A percentile compares a stretch with the other conserved stretches of the same genome.
phyloP scores from a whole-genome alignment of 441 rosid species.

The Gossypium armourianum region DNA sequence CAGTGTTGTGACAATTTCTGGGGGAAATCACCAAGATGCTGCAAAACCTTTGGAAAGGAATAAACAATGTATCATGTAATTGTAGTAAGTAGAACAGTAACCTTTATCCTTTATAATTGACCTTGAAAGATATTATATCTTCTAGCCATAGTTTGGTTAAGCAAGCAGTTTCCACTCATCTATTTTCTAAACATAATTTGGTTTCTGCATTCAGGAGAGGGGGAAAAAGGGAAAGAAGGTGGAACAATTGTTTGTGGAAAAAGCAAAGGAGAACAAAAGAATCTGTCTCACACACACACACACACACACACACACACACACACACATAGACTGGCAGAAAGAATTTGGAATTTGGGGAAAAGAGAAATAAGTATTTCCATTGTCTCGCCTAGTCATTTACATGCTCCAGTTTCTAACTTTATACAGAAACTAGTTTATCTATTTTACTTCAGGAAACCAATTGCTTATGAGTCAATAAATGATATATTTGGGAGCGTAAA shows the following conservation, averaged over 20 bases:
- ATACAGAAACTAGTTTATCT: background rate
- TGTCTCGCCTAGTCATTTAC: background rate
- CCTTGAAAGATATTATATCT: background rate
- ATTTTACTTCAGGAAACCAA: background rate
- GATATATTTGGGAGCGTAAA: background rate
- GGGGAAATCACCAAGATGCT: conserved; percentile 98
- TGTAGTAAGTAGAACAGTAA: background rate
- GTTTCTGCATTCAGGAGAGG: background rate
- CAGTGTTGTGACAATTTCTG: conserved; percentile 96
- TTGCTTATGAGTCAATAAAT: background rate
- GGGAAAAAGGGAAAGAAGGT: background rate
- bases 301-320: background rate
- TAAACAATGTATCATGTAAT: conserved; percentile 13
- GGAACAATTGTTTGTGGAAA: background rate
- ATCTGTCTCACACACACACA: background rate
- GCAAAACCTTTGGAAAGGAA: conserved; percentile 61
- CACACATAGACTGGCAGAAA: background rate
- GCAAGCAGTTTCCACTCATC: background rate
- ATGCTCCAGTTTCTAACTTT: background rate
- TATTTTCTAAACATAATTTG: background rate
- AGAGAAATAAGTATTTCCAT: background rate
- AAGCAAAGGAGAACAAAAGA: background rate
- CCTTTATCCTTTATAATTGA: background rate
- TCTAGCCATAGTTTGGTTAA: background rate
- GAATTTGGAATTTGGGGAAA: background rate